Percentiles rank a stretch among this genome's conserved stretches.
Evolutionary conservation across 139 green algal genomes (phyloP).

Genomic region (Medakamo hakoo): DNA sequence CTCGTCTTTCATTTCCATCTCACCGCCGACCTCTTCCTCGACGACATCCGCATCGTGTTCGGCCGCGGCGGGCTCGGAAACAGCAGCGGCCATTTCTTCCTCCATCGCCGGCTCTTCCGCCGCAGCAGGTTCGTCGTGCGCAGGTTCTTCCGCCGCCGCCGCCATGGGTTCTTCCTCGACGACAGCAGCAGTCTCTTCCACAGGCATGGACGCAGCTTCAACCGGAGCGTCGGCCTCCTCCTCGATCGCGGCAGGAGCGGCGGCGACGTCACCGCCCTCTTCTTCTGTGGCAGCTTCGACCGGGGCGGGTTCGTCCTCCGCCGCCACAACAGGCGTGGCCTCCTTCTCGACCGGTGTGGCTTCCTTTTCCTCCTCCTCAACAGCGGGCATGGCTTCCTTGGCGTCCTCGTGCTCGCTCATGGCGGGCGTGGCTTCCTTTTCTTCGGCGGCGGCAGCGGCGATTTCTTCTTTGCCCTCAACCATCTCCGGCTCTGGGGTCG

Average conservation of each 20-base stretch:
- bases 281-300: neutral
- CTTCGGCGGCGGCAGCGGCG: neutral
- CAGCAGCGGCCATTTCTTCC: neutral
- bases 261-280: no score
- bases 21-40: neutral
- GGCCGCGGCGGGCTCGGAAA: neutral
- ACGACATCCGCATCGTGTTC: neutral
- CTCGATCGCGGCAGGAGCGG: neutral
- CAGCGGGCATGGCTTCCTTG: neutral
- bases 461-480: neutral
- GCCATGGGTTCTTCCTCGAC: no score
- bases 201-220: neutral
- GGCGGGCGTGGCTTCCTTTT: neutral
- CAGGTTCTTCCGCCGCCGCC: neutral
- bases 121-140: neutral
- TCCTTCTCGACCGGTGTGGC: neutral
- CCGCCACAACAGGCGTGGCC: neutral
- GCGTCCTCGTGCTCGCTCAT: neutral
- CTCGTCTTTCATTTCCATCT: neutral
- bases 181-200: no score
- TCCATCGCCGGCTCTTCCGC: neutral
- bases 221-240: neutral
- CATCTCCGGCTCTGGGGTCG: neutral
- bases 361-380: neutral
- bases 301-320: neutral